Base-by-base conservation (phyloP, 371 early-diverging fungal genomes). In the Apophysomyces ossiformis region DNA sequence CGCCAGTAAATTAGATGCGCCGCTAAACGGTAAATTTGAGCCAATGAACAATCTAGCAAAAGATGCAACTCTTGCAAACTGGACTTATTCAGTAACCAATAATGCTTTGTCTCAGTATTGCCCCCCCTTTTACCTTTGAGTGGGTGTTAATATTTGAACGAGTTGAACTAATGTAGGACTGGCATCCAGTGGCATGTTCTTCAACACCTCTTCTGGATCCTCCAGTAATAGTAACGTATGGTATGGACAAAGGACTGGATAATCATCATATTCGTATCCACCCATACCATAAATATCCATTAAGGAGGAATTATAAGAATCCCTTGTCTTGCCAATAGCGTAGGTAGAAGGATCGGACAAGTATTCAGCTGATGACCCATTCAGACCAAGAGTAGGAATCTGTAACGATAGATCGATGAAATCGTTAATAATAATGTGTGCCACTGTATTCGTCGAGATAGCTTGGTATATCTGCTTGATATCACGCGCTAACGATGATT, bases 1-100 rank as follows among this genome's bases (percentile, higher is more conserved):
- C 87, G 73, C 96, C 97, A 96, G 70, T 92, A 94, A 44, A 95
- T 91, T 39, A 98, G 78, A 75, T 98, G 97, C 0, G 96, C 93
- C 8, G 92, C 95, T 26, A 94, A 68, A 3, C 92, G 85, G 72
- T 93, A 96, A 4, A 97, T 87, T 65, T 95, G 96, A 0, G 95
- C 91, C 54, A 95, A 81, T 3, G 96, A 94, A 72, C 96, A 96
- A 71, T 94, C 94, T 12, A 96, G 71, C 16, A 89, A 72, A 11
- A 90, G 71, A 74, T 93, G 93, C 16, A 97, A 79, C 65, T 93
- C 90, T 21, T 93, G 89, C 41, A 97, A 81, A 47, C 91, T 91
- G 16, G n/a, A 1, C 21, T 50, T 69, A 32, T 46, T 45, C 46
- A 13, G 32, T 13, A 26, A 69, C 16, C 44, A 15, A 50, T 37